These are phyloP conservation scores for Wallacemonas sp. DNA, from an alignment of 208 protist genomes.

Conservation along the genomic window DNA sequence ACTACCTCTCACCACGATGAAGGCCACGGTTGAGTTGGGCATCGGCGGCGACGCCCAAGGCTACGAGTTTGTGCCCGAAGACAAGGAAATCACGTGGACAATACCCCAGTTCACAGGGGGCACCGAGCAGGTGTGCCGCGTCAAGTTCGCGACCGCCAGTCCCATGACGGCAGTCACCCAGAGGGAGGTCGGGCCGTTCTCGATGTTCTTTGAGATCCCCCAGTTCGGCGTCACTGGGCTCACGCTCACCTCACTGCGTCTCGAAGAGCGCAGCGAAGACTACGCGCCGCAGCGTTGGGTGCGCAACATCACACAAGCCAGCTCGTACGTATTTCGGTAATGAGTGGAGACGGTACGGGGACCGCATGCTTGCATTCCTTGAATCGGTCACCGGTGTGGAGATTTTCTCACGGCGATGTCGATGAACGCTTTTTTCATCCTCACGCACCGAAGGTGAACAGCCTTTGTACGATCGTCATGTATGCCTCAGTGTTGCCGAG, in stretches of 20 bases:
- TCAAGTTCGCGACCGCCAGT: slow-evolving; percentile 42
- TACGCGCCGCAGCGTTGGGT: slow-evolving; percentile 88
- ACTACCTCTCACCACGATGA: slow-evolving; percentile 40
- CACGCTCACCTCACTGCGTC: slow-evolving; percentile 43
- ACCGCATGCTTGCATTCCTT: neutral
- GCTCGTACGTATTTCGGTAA: slow-evolving; percentile 84
- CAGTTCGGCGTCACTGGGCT: slow-evolving; percentile 66
- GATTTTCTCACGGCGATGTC: too few relatives aligned
- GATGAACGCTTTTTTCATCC: too few relatives aligned
- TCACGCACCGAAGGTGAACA: too few relatives aligned
- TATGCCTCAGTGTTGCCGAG: too few relatives aligned
- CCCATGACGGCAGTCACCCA: slow-evolving; percentile 38
- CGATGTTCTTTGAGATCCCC: slow-evolving; percentile 92
- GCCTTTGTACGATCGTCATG: too few relatives aligned
- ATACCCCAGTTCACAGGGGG: slow-evolving; percentile 73
- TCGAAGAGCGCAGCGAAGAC: slow-evolving; percentile 70
- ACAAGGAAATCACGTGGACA: slow-evolving; percentile 75
- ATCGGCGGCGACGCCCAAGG: slow-evolving; percentile 27
- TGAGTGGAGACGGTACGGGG: too few relatives aligned
- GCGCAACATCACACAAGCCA: slow-evolving; percentile 84
- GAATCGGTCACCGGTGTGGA: neutral
- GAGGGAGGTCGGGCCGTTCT: slow-evolving; percentile 69
- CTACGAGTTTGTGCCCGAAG: slow-evolving; percentile 60
- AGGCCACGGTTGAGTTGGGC: slow-evolving; percentile 35
- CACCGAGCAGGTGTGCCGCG: slow-evolving; percentile 55